These are phyloP conservation scores for Venturia effusa DNA, from an alignment of 2,329 filamentous ascomycete species.

Conservation along the genomic window DNA sequence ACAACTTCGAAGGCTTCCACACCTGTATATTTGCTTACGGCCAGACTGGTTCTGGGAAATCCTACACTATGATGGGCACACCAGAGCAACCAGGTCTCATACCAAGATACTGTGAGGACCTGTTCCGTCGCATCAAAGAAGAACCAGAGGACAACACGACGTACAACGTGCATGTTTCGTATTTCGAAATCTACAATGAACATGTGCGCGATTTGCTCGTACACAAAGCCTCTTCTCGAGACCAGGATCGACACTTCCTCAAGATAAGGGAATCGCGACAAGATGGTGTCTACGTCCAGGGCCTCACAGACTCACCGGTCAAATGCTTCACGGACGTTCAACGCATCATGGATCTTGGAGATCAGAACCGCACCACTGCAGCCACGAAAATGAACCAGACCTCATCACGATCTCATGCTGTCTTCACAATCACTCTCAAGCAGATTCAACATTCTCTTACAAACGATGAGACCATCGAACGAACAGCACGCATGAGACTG, in stretches of 20 bases:
- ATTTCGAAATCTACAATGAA: conserved; percentile 99
- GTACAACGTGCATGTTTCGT: conserved; percentile 94
- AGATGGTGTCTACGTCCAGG: conserved; percentile 94
- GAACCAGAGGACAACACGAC: conserved; percentile 83
- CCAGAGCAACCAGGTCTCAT: conserved; percentile 81
- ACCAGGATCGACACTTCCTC: conserved; percentile 75
- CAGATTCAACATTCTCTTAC: conserved; percentile 96
- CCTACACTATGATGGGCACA: conserved; percentile 95
- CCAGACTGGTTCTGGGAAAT: conserved; percentile 95
- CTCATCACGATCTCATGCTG: conserved; percentile 87
- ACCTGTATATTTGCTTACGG: conserved; percentile 99
- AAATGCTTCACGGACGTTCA: conserved; percentile 79
- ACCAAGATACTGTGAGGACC: conserved; percentile 86
- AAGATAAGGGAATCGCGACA: conserved; percentile 94
- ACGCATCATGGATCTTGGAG: conserved; percentile 81
- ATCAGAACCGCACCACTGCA: conserved; percentile 73
- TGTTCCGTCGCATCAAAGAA: conserved; percentile 85
- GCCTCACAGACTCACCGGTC: conserved; percentile 86
- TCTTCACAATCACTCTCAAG: conserved; percentile 96
- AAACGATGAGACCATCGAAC: conserved; percentile 95
- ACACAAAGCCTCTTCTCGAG: conserved; percentile 33
- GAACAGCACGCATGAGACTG: conserved; percentile 83
- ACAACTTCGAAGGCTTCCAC: conserved; percentile 99
- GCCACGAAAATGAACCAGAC: conserved; percentile 99
- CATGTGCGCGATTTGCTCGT: conserved; percentile 90